A percentile compares a stretch with the other conserved stretches of the same genome.
phyloP scores from a whole-genome alignment of 2,329 filamentous ascomycete genomes.

The Cladophialophora chaetospira region DNA sequence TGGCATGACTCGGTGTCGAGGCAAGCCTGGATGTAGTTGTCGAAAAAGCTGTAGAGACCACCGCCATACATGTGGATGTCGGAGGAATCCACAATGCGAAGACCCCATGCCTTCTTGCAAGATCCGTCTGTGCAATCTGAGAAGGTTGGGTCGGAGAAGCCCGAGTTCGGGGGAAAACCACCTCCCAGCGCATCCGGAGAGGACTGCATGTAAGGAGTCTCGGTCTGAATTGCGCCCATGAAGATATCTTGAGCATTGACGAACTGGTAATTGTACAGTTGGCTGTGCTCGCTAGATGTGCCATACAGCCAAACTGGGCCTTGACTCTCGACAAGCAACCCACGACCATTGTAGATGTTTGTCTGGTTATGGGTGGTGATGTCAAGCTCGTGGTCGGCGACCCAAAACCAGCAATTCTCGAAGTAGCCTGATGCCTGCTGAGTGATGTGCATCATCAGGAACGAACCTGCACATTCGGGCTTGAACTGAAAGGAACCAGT shows the following conservation, averaged over 20 bases:
- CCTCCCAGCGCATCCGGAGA: constrained; percentile 78
- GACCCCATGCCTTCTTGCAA: constrained; percentile 76
- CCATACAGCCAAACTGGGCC: constrained; percentile 80
- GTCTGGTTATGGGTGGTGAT: constrained; percentile 66
- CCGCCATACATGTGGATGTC: constrained; percentile 71
- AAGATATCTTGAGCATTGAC: constrained; percentile 75
- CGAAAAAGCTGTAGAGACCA: constrained; percentile 79
- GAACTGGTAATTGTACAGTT: constrained; percentile 80
- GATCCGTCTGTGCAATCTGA: constrained; percentile 55
- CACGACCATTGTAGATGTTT: constrained; percentile 83
- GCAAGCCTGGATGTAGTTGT: constrained; percentile 76
- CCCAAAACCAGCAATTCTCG: constrained; percentile 91
- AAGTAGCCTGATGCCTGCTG: constrained; percentile 68
- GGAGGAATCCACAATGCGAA: constrained; percentile 68
- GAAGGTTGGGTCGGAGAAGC: constrained; percentile 71
- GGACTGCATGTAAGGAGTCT: constrained; percentile 79
- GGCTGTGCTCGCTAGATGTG: constrained; percentile 64
- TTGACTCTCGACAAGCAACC: constrained; percentile 75
- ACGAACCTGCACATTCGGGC: constrained; percentile 71
- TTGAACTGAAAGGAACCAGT: constrained; percentile 60
- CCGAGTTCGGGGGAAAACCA: constrained; percentile 58
- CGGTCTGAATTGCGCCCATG: constrained; percentile 81
- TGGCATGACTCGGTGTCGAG: constrained; percentile 70
- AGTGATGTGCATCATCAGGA: constrained; percentile 62
- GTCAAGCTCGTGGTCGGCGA: constrained; percentile 87